Evolutionary conservation across 2,329 filamentous ascomycete species (phyloP), one percentile per base, ranked within the genome.

Genomic region (Fusarium temperatum): DNA sequence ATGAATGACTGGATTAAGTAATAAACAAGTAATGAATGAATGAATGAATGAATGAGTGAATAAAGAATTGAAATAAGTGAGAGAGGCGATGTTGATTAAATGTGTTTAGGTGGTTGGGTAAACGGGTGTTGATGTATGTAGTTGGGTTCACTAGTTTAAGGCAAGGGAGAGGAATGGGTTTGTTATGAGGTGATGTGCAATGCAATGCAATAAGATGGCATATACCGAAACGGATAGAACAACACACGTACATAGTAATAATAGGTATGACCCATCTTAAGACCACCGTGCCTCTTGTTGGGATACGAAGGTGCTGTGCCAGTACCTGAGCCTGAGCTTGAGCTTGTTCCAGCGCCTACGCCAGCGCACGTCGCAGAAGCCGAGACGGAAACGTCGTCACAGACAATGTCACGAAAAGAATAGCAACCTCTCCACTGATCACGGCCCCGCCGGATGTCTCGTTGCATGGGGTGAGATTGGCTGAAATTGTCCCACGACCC

Each of bases 401-500:
- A 94, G 77, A 94, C 91, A 79, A 97, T 96, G 81, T 96, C 91
- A 72, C 92, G 90, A 83, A 98, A 98, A 42, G 90, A 90, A 84
- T 96, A 93, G 81, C 94, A 97, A 48, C 95, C 96, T 79, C 91
- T 91, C 95, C 95, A 98, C 82, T 94, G 90, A 72, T 91, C 90
- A 66, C 87, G 87, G 75, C 94, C 93, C 76, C 93, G 90, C 80
- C 93, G 90, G 73, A 84, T 85, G 83, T 98, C 96, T 77, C 91
- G 90, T 81, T 96, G 90, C 91, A 98, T 95, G 51, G 86, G 86
- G 85, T 98, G 96, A 56, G 90, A 86, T 79, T 89, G 90, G 69
- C 88, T 87, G 84, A 98, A 98, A 85, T 98, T 98, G 85, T 98
- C 95, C 96, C 96, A 98, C 73, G 95, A 98, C 72, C 96, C 96